A percentile compares a stretch with the other conserved stretches of the same genome.
These are phyloP conservation scores for Neurospora sp. DNA, from an alignment of 495 filamentous ascomycete species.

Conservation along the genomic window DNA sequence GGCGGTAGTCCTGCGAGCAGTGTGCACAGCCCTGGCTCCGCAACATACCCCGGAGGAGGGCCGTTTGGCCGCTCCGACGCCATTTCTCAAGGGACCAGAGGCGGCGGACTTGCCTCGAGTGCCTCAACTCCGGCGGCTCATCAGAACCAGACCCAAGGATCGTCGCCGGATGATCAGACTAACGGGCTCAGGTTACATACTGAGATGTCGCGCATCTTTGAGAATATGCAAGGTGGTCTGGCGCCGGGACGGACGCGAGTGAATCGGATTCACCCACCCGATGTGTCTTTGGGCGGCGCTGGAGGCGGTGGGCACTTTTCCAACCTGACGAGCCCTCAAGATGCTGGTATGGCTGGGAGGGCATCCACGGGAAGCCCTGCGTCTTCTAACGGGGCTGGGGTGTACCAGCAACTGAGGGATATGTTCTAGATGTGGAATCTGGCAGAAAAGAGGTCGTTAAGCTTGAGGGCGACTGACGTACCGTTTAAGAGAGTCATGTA, in stretches of 20 bases:
- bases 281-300: not conserved
- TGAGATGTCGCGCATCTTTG: constrained; percentile 38
- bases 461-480: not conserved
- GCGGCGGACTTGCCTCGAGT: not conserved
- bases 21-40: not conserved
- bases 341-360: not conserved
- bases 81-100: not conserved
- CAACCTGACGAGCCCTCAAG: not conserved
- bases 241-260: constrained; percentile 18
- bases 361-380: constrained; percentile 1
- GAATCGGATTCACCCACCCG: constrained; percentile 7
- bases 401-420: constrained; percentile 25
- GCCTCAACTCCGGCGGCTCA: constrained; percentile 3
- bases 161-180: constrained; percentile 12
- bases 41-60: not conserved
- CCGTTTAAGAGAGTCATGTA: not conserved
- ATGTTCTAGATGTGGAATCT: constrained; percentile 13
- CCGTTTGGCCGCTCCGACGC: not conserved
- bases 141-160: not conserved
- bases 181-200: constrained; percentile 33
- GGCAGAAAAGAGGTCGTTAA: not conserved
- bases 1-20: not conserved
- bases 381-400: constrained; percentile 1
- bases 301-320: not conserved
- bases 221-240: constrained; percentile 7